Base-by-base conservation (phyloP, 306 rosid genomes). In the Rosa chinensis region DNA sequence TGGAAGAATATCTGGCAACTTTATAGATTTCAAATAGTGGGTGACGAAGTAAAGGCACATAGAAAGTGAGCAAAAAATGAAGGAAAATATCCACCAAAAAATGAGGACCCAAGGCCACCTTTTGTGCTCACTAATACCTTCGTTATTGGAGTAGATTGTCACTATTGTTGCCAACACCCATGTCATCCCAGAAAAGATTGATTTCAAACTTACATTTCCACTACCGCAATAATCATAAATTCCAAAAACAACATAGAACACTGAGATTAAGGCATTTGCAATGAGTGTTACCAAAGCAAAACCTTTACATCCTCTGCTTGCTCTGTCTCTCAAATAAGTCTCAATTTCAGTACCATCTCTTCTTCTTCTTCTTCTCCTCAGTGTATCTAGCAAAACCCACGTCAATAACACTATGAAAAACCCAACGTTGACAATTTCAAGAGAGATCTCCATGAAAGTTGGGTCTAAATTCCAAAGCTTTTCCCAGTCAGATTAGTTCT, bases 61-160 rank as follows among this genome's bases (percentile, higher is more conserved):
- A 5, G 75, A 89, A 70, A 86, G 1, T 42, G 72, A 78, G 70
- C 44, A 86, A 28, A 82, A 28, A 5, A 82, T 3, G 73, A 73
- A 61, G 67, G 90, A 76, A 47, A 83, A 83, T 4, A 82, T 50
- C 99, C 97, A 94, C 99, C 99, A 94, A 2, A 89, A 66, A 56
- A 76, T 68, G 2, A 92, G 87, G 23, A 91, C 86, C 78, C 80
- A 76, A 8, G 97, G 97, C 87, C 92, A 89, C 55, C 64, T 85
- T 74, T 70, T 82, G 8, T 23, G 70, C 44, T 81, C 83, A 50
- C n/a, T 32, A 10, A 72, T 47, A 37, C n/a, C 76, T 70, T 77
- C 76, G 58, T 66, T 85, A 76, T 76, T 45, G 14, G 92, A 86
- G 72, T 83, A 89, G 0, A 85, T 18, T 5, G 90, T 76, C 70